phyloP scores from a whole-genome alignment of 768 basidiomycete genomes.

The Xerocomellus chrysenteron region DNA sequence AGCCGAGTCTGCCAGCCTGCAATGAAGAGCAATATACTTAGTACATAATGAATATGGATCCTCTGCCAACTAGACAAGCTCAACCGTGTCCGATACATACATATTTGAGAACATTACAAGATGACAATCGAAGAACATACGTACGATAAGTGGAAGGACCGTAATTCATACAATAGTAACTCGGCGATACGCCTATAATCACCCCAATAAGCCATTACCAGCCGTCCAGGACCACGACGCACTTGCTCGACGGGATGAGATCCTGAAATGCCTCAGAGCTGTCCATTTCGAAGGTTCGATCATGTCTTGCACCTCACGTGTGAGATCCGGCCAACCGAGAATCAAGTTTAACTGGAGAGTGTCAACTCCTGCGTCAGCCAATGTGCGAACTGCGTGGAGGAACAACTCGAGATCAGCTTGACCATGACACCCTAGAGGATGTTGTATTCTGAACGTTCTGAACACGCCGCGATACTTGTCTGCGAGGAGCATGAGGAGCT shows the following conservation, averaged over 20 bases:
- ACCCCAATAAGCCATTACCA: slow-evolving; percentile 4
- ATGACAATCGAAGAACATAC: neutral
- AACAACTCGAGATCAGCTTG: slow-evolving; percentile 15
- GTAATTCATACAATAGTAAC: neutral
- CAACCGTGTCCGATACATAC: neutral
- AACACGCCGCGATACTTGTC: slow-evolving; percentile 23
- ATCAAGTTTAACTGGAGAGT: slow-evolving; percentile 17
- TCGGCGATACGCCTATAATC: neutral
- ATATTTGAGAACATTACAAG: neutral
- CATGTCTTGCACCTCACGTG: slow-evolving; percentile 19
- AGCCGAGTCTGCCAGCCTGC: no score
- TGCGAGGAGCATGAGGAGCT: slow-evolving; percentile 22
- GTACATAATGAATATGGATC: neutral
- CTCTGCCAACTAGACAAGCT: neutral
- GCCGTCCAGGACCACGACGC: slow-evolving; percentile 16
- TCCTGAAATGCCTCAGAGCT: slow-evolving; percentile 12
- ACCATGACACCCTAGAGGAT: slow-evolving; percentile 17
- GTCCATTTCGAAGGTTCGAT: slow-evolving; percentile 22
- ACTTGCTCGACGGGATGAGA: slow-evolving; percentile 9
- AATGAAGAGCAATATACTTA: no score
- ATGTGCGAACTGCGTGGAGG: slow-evolving; percentile 15
- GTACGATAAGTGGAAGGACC: neutral
- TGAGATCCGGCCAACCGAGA: slow-evolving; percentile 17
- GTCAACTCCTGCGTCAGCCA: slow-evolving; percentile 13
- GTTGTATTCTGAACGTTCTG: slow-evolving; percentile 18